These are phyloP conservation scores for Picea sitchensis DNA, from an alignment of 75 land plant species.

Conservation along the genomic window DNA sequence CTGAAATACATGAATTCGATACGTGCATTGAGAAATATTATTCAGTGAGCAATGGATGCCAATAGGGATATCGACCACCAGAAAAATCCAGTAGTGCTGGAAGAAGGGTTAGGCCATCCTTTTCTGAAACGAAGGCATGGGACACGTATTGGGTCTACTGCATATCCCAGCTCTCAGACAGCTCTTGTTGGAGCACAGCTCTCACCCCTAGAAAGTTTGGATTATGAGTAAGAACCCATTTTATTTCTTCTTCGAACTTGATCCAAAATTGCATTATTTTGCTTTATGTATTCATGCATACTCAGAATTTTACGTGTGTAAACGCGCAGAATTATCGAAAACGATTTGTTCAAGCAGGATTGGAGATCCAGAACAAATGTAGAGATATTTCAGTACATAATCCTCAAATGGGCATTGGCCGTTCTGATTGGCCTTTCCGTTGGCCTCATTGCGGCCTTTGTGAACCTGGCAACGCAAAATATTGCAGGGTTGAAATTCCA, in stretches of 20 bases:
- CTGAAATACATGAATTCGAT: too few relatives aligned
- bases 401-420: slow-evolving; percentile 71
- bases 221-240: slow-evolving; percentile 61
- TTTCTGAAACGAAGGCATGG: too few relatives aligned
- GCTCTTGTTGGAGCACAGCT: slow-evolving; percentile 77
- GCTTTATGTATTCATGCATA: background rate
- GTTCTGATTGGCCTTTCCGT: slow-evolving; percentile 70
- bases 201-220: slow-evolving; percentile 75
- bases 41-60: too few relatives aligned
- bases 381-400: slow-evolving; percentile 68
- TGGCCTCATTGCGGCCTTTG: slow-evolving; percentile 56
- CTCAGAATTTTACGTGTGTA: background rate
- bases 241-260: background rate
- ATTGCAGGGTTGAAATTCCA: slow-evolving; percentile 77
- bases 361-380: slow-evolving; percentile 71
- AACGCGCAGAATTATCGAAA: slow-evolving; percentile 64
- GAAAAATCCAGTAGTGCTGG: too few relatives aligned
- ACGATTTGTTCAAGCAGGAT: slow-evolving; percentile 84
- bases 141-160: too few relatives aligned
- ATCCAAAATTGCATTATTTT: background rate
- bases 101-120: too few relatives aligned
- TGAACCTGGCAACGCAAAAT: slow-evolving; percentile 79
- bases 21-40: too few relatives aligned
- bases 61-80: too few relatives aligned
- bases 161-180: slow-evolving; percentile 11